Base-by-base conservation (phyloP, 768 basidiomycete genomes). In the Rickenella mellea region DNA sequence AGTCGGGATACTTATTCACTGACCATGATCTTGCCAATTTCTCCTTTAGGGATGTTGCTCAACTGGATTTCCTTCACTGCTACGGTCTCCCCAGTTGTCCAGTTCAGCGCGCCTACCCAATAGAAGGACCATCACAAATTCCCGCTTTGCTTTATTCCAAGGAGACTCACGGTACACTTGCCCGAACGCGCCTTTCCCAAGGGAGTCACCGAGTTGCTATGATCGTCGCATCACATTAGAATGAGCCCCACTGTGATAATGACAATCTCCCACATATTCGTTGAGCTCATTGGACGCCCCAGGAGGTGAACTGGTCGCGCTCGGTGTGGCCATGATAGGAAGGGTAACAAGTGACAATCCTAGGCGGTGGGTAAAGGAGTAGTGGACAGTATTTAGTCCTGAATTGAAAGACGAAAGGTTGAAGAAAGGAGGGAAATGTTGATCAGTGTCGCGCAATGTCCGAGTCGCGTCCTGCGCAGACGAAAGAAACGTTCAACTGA, bases 11-110 rank as follows among this genome's bases (percentile, higher is more conserved):
- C 33, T 5, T 21, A 28, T 41, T 6, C 24, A 39, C 72, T 53
- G 54, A 91, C 92, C 94, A 98, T 98, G 57, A 99, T 97, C 65
- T 98, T 92, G 15, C 86, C 83, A 28, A 99, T 74, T 58, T 97
- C 92, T 42, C 80, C 76, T 59, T 90, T 88, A 3, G 93, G 87
- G 45, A 99, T 93, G 60, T 89, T 92, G 60, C 80, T 83, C 47
- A 99, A 65, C 58, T 89, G 85, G 51, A 99, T 94, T 62, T 97
- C 93, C 71, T 99, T 99, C 55, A 99, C 85, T 2, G 96, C 96
- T 30, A 98, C 94, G 2, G 94, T 96, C 67, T 98, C 96, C 20
- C 96, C 96, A 21, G 91, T 97, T 12, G 87, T 84, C 83, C 90
- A 92, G 54, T 94, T 93, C 56, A 94, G 66, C 37, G 86, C 87